Evolutionary conservation across 2,329 filamentous ascomycete genomes (phyloP).

Genomic region (Colletotrichum acutatum): DNA sequence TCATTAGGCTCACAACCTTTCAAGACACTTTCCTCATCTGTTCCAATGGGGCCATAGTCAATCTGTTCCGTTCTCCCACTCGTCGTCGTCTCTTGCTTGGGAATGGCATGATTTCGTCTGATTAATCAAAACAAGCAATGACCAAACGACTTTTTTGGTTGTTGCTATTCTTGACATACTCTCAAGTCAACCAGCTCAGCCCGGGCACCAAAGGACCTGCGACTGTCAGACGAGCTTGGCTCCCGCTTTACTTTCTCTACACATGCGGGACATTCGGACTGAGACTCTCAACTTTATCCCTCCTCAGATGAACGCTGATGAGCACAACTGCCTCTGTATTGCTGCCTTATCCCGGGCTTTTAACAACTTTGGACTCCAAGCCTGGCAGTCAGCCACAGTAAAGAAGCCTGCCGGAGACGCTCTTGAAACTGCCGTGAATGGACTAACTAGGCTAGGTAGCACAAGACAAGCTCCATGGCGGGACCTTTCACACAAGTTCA

Average conservation of each 20-base stretch:
- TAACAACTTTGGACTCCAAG: not conserved
- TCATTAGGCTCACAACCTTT: not conserved
- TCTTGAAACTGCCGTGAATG: constrained; percentile 23
- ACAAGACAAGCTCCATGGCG: too few species aligned
- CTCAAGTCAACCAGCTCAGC: constrained; percentile 11
- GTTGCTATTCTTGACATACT: constrained; percentile 27
- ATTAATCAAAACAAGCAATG: constrained; percentile 17
- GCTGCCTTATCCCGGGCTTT: constrained; percentile 9
- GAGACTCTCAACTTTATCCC: constrained; percentile 12
- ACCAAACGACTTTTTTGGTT: not conserved
- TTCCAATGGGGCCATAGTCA: not conserved
- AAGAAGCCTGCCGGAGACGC: constrained; percentile 30
- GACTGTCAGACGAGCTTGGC: constrained; percentile 25
- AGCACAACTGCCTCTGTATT: not conserved
- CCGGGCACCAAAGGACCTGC: not conserved
- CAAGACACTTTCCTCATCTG: not conserved
- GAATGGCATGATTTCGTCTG: constrained; percentile 15
- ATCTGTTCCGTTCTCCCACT: not conserved
- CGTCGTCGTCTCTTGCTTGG: constrained; percentile 20
- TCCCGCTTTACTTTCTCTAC: constrained; percentile 11
- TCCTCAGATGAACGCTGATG: constrained; percentile 31
- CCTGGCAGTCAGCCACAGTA: constrained; percentile 4
- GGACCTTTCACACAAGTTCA: not conserved
- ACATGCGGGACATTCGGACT: constrained; percentile 26
- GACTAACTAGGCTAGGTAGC: not conserved